Evolutionary conservation across 2,329 filamentous ascomycete genomes (phyloP).

Genomic region (Trichoderma sp.): DNA sequence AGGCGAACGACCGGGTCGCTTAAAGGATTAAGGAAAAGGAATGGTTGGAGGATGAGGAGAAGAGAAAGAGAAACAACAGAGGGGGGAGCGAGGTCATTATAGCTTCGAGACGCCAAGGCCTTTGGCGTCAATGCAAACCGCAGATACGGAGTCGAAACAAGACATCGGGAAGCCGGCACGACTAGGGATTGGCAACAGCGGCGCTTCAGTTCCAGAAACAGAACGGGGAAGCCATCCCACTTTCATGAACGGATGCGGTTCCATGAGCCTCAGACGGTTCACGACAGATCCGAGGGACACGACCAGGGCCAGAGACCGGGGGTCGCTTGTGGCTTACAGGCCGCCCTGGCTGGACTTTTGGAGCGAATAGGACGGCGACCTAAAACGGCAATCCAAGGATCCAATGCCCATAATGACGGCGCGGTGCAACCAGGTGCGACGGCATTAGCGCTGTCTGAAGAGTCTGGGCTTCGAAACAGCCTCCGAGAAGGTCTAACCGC

Average conservation of each 20-base stretch:
- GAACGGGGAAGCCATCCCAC: conserved; percentile 11
- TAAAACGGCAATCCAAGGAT: conserved; percentile 13
- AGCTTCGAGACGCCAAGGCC: conserved; percentile 44
- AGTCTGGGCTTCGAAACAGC: conserved; percentile 20
- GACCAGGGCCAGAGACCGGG: conserved; percentile 9
- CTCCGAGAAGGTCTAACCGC: background rate
- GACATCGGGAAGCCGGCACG: conserved; percentile 33
- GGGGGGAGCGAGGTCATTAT: conserved; percentile 32
- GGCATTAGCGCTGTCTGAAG: conserved; percentile 22
- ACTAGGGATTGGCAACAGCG: conserved; percentile 28
- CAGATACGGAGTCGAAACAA: conserved; percentile 37
- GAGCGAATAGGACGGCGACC: background rate
- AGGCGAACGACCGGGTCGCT: conserved; percentile 23
- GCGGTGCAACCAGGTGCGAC: conserved; percentile 8
- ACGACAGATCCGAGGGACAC: conserved; percentile 5
- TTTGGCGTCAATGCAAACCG: conserved; percentile 41
- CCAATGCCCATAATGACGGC: background rate
- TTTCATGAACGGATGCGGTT: conserved; percentile 5
- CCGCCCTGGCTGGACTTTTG: background rate
- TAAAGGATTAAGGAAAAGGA: conserved; percentile 36
- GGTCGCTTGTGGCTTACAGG: background rate
- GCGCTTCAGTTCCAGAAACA: conserved; percentile 20
- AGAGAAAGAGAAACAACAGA: conserved; percentile 36
- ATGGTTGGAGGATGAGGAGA: conserved; percentile 37
- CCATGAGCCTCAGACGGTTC: conserved; percentile 20